Conservation (phyloP, 352 stramenopile genomes). For the Phytophthora europaea region DNA sequence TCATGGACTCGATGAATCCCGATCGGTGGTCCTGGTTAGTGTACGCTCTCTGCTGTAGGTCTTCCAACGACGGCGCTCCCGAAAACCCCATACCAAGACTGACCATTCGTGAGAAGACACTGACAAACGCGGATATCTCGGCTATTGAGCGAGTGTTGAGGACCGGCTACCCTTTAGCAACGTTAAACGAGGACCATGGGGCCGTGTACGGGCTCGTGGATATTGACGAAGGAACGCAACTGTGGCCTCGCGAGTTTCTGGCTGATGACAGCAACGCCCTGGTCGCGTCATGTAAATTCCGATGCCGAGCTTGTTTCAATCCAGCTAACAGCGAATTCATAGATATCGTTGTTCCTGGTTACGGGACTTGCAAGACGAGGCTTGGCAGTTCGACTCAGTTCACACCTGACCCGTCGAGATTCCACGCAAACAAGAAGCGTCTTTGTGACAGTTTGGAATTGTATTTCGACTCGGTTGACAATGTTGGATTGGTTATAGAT, state of each 20-base stretch:
- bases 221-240: background rate
- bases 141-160: background rate
- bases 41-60: background rate
- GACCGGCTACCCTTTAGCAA: background rate
- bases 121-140: background rate
- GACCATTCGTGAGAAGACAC: background rate
- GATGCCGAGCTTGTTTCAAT: background rate
- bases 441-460: background rate
- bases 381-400: background rate
- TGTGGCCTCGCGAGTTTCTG: background rate
- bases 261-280: background rate
- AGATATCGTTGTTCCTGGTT: background rate
- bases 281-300: background rate
- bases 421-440: background rate
- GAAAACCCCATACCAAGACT: background rate
- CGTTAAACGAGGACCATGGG: no score
- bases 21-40: background rate
- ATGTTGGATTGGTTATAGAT: background rate
- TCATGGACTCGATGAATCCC: background rate
- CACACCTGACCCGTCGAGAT: background rate
- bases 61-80: background rate
- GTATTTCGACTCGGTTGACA: background rate
- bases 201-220: background rate
- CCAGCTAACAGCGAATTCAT: background rate
- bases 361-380: background rate